These are phyloP conservation scores for Acarospora socialis DNA, from an alignment of 2,329 filamentous ascomycete species.

Conservation along the genomic window DNA sequence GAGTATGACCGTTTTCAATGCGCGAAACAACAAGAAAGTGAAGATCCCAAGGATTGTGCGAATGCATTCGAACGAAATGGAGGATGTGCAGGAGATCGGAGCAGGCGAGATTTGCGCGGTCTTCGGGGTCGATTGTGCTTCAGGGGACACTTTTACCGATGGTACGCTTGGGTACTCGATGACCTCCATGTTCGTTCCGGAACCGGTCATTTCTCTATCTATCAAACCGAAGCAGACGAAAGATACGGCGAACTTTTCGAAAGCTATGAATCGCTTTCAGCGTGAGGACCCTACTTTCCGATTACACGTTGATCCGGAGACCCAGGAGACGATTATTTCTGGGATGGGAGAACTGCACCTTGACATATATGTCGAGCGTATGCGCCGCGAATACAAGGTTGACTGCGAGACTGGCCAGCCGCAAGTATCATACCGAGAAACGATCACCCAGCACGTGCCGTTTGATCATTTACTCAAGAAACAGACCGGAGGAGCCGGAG, in stretches of 20 bases:
- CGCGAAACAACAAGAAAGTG: constrained; percentile 86
- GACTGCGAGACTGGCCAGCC: constrained; percentile 93
- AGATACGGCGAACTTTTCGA: constrained; percentile 87
- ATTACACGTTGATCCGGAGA: constrained; percentile 81
- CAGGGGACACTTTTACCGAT: constrained; percentile 95
- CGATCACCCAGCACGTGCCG: constrained; percentile 61
- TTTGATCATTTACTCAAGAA: constrained; percentile 94
- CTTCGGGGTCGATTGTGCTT: constrained; percentile 94
- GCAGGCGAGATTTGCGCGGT: constrained; percentile 97
- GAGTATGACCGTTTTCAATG: constrained; percentile 84
- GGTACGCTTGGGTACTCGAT: constrained; percentile 85
- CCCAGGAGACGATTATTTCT: constrained; percentile 91
- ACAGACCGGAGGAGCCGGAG: constrained; percentile 88
- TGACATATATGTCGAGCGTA: constrained; percentile 93
- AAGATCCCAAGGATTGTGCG: constrained; percentile 94
- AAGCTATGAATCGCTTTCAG: constrained; percentile 98
- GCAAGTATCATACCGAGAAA: constrained; percentile 94
- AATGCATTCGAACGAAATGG: constrained; percentile 99
- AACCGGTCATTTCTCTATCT: constrained; percentile 93
- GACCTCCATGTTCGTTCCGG: constrained; percentile 93
- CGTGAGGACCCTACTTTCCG: constrained; percentile 97
- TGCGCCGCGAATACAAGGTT: constrained; percentile 91
- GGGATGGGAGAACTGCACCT: constrained; percentile 97
- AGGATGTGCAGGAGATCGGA: constrained; percentile 82
- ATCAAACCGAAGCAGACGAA: constrained; percentile 92